Evolutionary conservation across 2,329 filamentous ascomycete species (phyloP).

Genomic region (Apiospora hydei): DNA sequence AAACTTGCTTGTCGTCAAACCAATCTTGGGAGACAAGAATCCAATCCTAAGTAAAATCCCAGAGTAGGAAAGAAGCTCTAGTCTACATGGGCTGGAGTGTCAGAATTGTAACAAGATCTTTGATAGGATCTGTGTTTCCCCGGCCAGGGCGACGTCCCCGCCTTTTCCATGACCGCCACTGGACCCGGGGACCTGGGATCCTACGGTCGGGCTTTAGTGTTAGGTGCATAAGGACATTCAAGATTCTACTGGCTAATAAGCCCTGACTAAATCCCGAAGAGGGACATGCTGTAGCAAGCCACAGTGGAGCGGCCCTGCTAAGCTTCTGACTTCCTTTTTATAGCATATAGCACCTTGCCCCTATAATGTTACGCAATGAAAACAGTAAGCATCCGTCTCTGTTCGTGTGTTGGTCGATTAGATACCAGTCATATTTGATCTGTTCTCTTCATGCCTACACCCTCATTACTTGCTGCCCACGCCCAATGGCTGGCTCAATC

Average conservation of each 20-base stretch:
- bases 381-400: too few relatives aligned
- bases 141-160: background rate
- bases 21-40: too few relatives aligned
- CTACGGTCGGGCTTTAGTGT: background rate
- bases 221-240: background rate
- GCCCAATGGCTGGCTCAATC: background rate
- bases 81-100: too few relatives aligned
- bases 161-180: background rate
- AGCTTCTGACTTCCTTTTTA: slow-evolving; percentile 1
- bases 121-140: background rate
- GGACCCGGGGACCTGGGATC: background rate
- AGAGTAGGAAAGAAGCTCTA: too few relatives aligned
- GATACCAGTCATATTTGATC: too few relatives aligned
- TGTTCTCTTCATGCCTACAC: too few relatives aligned
- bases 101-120: background rate
- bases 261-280: background rate
- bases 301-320: background rate
- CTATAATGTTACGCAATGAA: background rate
- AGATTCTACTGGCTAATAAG: background rate
- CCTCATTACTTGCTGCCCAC: too few relatives aligned
- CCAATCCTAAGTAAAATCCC: too few relatives aligned
- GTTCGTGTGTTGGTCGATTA: too few relatives aligned
- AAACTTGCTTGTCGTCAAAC: too few relatives aligned
- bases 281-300: background rate
- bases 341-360: background rate